Evolutionary conservation across 176 grass and related monocot species (phyloP).

Genomic region (Hyparrhenia diplandra): DNA sequence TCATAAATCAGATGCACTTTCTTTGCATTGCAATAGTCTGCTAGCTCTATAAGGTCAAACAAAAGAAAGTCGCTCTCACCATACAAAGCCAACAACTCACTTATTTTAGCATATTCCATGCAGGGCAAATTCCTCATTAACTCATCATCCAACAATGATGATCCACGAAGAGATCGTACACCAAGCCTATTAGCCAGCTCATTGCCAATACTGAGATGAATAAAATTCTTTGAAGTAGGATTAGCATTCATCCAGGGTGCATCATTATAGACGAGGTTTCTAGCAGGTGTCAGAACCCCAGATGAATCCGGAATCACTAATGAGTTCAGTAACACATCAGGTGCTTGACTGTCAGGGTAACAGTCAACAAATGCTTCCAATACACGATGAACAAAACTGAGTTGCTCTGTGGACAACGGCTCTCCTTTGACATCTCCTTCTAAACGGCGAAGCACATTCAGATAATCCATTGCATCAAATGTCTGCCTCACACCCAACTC

Average conservation of each 20-base stretch:
- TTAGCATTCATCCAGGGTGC: slow-evolving; percentile 87
- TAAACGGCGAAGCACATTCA: slow-evolving; percentile 62
- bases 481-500: slow-evolving; percentile 83
- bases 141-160: slow-evolving; percentile 84
- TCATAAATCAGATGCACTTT: slow-evolving; percentile 96
- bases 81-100: slow-evolving; percentile 86
- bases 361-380: slow-evolving; percentile 90
- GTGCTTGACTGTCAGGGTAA: slow-evolving; percentile 53
- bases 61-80: slow-evolving; percentile 78
- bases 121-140: slow-evolving; percentile 85
- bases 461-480: slow-evolving; percentile 85
- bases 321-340: slow-evolving; percentile 61
- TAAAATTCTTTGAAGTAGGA: slow-evolving; percentile 60
- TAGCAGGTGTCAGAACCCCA: slow-evolving; percentile 65
- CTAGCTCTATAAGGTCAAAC: slow-evolving; percentile 94
- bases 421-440: slow-evolving; percentile 72
- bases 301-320: slow-evolving; percentile 85
- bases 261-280: slow-evolving; percentile 89
- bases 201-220: slow-evolving; percentile 80
- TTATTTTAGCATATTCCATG: slow-evolving; percentile 86
- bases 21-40: slow-evolving; percentile 86
- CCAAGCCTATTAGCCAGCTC: slow-evolving; percentile 85
- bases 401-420: slow-evolving; percentile 66
- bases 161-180: slow-evolving; percentile 73
- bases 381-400: slow-evolving; percentile 83